Conservation (phyloP, 176 grass and related monocot species). For the Bonia amplexicaulis region DNA sequence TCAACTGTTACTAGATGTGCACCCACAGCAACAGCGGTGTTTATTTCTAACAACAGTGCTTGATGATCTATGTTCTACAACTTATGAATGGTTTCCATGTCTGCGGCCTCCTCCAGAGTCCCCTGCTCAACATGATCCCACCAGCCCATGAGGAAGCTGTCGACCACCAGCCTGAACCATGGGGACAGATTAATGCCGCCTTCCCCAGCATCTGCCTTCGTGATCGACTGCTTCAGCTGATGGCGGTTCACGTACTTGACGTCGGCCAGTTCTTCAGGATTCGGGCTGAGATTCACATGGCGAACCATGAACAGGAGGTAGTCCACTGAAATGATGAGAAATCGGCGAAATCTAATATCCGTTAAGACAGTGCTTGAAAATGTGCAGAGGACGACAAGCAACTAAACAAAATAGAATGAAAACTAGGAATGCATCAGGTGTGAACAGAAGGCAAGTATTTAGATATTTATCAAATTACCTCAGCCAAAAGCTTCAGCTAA, state of each 20-base stretch:
- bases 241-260: constrained; percentile 69
- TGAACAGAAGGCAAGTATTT: not conserved
- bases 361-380: not conserved
- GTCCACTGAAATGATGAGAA: constrained; percentile 61
- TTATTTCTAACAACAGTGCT: not conserved
- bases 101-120: constrained; percentile 44
- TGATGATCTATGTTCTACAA: constrained; percentile 22
- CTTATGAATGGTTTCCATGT: constrained; percentile 86
- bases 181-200: constrained; percentile 71
- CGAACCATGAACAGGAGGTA: constrained; percentile 85
- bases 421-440: not conserved
- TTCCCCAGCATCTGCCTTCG: constrained; percentile 69
- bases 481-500: no score
- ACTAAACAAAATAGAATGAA: not conserved
- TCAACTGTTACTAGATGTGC: not conserved
- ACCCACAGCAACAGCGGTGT: not conserved
- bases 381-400: not conserved
- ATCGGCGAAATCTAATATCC: not conserved
- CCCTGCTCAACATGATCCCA: constrained; percentile 87
- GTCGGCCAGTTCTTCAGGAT: constrained; percentile 68
- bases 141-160: constrained; percentile 87
- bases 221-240: constrained; percentile 61
- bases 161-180: constrained; percentile 91
- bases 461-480: no score
- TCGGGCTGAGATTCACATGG: constrained; percentile 63